Base-by-base conservation (phyloP, 371 early-diverging fungal genomes). In the Mortierella sp. region DNA sequence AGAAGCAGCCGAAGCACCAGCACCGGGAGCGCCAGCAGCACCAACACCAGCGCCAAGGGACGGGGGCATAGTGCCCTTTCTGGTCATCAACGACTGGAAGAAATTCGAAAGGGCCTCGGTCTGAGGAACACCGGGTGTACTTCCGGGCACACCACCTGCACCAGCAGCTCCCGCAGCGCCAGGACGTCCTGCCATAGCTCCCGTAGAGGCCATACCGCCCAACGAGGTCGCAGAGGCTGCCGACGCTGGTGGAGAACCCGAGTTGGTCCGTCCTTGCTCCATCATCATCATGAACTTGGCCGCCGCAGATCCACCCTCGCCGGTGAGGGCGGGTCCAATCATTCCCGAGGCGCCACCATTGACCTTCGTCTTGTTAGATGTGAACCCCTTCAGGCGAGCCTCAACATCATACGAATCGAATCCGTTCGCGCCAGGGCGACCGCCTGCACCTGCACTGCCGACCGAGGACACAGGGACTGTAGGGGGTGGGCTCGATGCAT, bases 61-160 rank as follows among this genome's bases (percentile, higher is more conserved):
- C 29, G 29, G 29, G 32, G 60, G 60, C 14, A 70, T 44, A 4
- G 77, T 32, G 1, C 81, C 79, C 74, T 95, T 95, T 75, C 96
- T 95, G 48, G 88, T 92, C 55, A 98, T 90, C 71, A 98, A 90
- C 10, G 94, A 94, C 87, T 96, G 94, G 93, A 97, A 98, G 83
- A 97, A 98, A 83, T 94, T 94, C n/a, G 95, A 93, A 65, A 97
- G 85, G 3, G 96, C 95, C 85, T 96, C 97, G 77, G 94, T 95
- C 81, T 96, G 93, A 60, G 90, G 75, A 11, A 77, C 80, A 44
- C 86, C 70, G 16, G 77, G 76, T 32, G 88, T 75, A 84, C 71
- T 48, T 76, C 27, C 32, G 75, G 63, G 2, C 29, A 63, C 70
- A 46, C 73, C 76, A 43, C 75, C 83, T 29, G 76, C 80, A 54